Conservation (phyloP, 1,139 yeast species). For the Meyerozyma smithsonii region DNA sequence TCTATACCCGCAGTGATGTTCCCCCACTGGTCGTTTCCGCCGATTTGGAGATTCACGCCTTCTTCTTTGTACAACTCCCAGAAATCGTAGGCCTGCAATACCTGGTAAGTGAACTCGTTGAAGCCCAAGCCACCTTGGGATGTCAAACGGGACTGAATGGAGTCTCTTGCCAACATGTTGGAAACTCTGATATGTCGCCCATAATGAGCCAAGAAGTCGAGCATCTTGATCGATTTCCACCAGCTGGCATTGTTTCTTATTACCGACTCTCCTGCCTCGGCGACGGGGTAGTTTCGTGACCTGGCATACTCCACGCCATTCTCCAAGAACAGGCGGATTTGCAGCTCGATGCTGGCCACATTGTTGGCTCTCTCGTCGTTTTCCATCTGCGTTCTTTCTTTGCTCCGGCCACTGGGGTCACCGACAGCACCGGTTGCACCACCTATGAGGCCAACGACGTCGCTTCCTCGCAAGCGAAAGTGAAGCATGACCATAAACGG, state of each 20-base stretch:
- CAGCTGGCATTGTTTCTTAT: constrained; percentile 62
- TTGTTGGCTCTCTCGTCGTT: constrained; percentile 51
- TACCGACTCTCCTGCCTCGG: constrained; percentile 9
- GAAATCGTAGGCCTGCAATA: constrained; percentile 91
- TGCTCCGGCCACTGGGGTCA: constrained; percentile 88
- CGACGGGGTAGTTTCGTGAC: constrained; percentile 45
- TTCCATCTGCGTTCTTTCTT: constrained; percentile 64
- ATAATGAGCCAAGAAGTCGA: constrained; percentile 69
- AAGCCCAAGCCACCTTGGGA: constrained; percentile 80
- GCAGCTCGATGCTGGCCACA: constrained; percentile 53
- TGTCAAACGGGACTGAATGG: constrained; percentile 69
- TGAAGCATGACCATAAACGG: constrained; percentile 85
- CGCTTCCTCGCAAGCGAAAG: constrained; percentile 79
- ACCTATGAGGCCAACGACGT: constrained; percentile 78
- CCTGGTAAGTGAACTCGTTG: constrained; percentile 90
- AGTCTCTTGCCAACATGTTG: constrained; percentile 86
- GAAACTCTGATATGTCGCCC: constrained; percentile 81
- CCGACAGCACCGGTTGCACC: constrained; percentile 99
- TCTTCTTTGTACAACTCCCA: constrained; percentile 67
- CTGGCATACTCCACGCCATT: constrained; percentile 61
- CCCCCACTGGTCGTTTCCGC: constrained; percentile 99
- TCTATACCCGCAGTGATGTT: constrained; percentile 96
- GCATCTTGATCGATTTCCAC: constrained; percentile 78
- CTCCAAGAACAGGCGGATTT: constrained; percentile 55
- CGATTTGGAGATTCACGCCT: constrained; percentile 73